Conservation (phyloP, 2,329 filamentous ascomycete genomes). For the Diaporthe citriasiana region DNA sequence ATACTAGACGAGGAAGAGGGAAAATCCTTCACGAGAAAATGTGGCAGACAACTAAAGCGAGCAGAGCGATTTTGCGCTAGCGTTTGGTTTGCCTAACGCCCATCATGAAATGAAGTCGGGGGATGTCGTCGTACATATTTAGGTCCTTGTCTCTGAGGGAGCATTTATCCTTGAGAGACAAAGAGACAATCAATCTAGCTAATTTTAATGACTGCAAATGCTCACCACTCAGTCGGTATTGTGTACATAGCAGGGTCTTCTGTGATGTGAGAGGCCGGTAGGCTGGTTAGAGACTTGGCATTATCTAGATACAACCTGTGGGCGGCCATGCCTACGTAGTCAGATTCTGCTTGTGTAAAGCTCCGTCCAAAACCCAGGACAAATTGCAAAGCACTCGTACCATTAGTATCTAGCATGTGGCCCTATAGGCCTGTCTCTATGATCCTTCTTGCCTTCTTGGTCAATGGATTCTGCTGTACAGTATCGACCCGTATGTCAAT, state of each 20-base stretch:
- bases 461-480: neutral
- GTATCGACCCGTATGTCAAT: neutral
- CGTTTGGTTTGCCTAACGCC: neutral
- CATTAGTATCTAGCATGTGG: neutral
- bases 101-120: neutral
- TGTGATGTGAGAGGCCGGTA: fast-evolving
- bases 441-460: neutral
- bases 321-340: neutral
- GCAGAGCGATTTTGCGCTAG: neutral
- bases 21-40: neutral
- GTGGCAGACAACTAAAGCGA: neutral
- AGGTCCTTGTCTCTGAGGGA: neutral
- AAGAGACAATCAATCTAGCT: slow-evolving; percentile 9
- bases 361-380: neutral
- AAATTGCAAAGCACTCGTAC: neutral
- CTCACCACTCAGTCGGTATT: neutral
- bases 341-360: too few relatives aligned
- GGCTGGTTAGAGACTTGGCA: neutral
- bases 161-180: neutral
- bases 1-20: neutral
- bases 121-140: slow-evolving; percentile 26
- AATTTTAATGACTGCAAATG: slow-evolving; percentile 8
- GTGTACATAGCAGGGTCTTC: fast-evolving
- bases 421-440: neutral
- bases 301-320: too few relatives aligned